These are phyloP conservation scores for Blastomyces emzantsi DNA, from an alignment of 2,329 filamentous ascomycete species.

Conservation along the genomic window DNA sequence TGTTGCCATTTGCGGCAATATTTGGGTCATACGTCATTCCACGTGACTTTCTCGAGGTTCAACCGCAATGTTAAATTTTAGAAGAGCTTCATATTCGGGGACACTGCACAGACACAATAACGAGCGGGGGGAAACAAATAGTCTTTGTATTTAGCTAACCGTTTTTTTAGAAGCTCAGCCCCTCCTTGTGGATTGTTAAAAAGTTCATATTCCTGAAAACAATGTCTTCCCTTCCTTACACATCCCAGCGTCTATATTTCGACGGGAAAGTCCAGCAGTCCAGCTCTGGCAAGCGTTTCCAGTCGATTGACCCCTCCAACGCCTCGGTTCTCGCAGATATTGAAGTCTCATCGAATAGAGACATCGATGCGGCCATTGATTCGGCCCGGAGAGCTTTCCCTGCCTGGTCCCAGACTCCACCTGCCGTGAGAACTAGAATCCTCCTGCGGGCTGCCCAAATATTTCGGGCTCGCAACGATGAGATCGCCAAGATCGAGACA, in stretches of 20 bases:
- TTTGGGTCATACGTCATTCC: constrained; percentile 3
- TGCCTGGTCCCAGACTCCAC: constrained; percentile 65
- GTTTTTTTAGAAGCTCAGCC: background rate
- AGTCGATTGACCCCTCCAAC: constrained; percentile 65
- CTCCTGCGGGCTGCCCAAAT: constrained; percentile 67
- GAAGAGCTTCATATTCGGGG: background rate
- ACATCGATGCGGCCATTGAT: constrained; percentile 62
- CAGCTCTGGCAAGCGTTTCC: constrained; percentile 54
- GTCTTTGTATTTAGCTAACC: background rate
- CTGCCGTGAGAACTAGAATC: constrained; percentile 66
- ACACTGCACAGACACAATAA: too few relatives aligned
- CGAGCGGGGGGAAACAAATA: background rate
- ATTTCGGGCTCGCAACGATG: constrained; percentile 67
- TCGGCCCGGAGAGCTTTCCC: constrained; percentile 65
- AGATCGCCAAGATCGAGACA: constrained; percentile 69
- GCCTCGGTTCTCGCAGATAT: constrained; percentile 60
- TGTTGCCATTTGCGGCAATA: background rate
- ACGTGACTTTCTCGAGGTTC: constrained; percentile 1
- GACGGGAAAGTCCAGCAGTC: constrained; percentile 58
- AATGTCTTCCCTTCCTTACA: constrained; percentile 33
- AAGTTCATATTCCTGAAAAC: constrained; percentile 2
- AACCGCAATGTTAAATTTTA: background rate
- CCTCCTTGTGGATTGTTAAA: background rate
- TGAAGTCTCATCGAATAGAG: constrained; percentile 55
- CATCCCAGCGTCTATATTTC: constrained; percentile 61